These are phyloP conservation scores for Rhizopus delemar DNA, from an alignment of 371 early-diverging fungal species.

Conservation along the genomic window DNA sequence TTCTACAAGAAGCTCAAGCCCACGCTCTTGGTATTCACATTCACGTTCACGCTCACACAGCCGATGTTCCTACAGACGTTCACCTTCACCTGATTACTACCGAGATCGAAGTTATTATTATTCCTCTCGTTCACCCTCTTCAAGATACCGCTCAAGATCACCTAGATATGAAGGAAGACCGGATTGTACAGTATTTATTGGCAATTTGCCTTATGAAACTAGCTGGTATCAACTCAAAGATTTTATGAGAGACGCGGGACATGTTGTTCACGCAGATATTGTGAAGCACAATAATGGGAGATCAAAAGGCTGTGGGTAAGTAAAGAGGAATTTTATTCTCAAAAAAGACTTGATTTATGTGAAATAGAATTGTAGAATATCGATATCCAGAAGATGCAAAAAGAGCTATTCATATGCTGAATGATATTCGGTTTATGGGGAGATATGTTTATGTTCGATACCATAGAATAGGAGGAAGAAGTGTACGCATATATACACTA, in stretches of 20 bases:
- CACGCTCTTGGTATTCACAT: slow-evolving; percentile 22
- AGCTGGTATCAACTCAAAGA: slow-evolving; percentile 70
- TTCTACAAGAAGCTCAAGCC: slow-evolving; percentile 21
- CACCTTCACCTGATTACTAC: slow-evolving; percentile 21
- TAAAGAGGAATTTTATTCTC: background rate
- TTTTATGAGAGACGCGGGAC: slow-evolving; percentile 79
- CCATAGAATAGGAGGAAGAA: slow-evolving; percentile 42
- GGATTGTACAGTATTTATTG: slow-evolving; percentile 55
- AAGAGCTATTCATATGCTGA: slow-evolving; percentile 74
- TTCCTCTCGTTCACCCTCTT: slow-evolving; percentile 22
- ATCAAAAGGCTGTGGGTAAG: slow-evolving; percentile 65
- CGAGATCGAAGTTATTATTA: slow-evolving; percentile 15
- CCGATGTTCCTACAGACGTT: slow-evolving; percentile 13
- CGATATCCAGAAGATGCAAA: slow-evolving; percentile 77
- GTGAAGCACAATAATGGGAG: slow-evolving; percentile 59
- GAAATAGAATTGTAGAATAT: slow-evolving; percentile 75
- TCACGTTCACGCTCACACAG: slow-evolving; percentile 27
- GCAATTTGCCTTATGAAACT: slow-evolving; percentile 67
- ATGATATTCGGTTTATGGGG: slow-evolving; percentile 74
- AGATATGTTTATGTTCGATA: slow-evolving; percentile 74
- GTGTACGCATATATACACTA: background rate
- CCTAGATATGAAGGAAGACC: slow-evolving; percentile 13
- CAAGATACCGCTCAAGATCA: slow-evolving; percentile 9
- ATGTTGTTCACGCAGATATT: slow-evolving; percentile 72
- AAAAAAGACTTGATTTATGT: background rate